Evolutionary conservation across 2,329 filamentous ascomycete genomes (phyloP).

Genomic region (Fusarium nygamai): DNA sequence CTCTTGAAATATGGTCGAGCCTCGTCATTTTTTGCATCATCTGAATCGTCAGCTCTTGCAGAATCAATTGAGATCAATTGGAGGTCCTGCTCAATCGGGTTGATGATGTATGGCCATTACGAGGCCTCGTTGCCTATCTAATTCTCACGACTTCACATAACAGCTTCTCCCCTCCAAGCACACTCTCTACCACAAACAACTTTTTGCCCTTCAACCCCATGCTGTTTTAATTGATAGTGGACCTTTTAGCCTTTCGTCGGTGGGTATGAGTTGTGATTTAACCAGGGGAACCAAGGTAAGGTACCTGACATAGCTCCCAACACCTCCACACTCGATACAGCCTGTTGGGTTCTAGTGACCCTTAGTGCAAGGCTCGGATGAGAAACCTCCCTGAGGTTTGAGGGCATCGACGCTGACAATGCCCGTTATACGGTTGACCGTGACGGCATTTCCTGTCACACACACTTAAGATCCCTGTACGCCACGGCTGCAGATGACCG

Average conservation of each 20-base stretch:
- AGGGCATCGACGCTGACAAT: conserved; percentile 18
- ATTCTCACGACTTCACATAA: conserved; percentile 37
- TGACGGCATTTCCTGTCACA: conserved; percentile 41
- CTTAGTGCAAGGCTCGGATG: conserved; percentile 30
- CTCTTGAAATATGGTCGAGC: conserved; percentile 23
- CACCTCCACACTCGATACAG: conserved; percentile 37
- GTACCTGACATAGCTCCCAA: conserved; percentile 37
- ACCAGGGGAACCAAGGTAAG: conserved; percentile 34
- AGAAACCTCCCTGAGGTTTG: conserved; percentile 24
- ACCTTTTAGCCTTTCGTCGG: conserved; percentile 25
- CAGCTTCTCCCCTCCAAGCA: conserved; percentile 30
- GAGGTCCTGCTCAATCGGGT: neutral
- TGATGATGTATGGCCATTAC: neutral
- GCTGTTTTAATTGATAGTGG: conserved; percentile 35
- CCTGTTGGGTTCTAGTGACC: conserved; percentile 33
- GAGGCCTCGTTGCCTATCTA: conserved; percentile 34
- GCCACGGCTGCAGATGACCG: conserved; percentile 32
- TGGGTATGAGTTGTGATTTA: conserved; percentile 35
- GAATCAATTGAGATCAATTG: conserved; percentile 41
- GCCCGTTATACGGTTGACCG: conserved; percentile 20
- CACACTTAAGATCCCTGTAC: conserved; percentile 31
- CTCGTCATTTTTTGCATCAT: conserved; percentile 31
- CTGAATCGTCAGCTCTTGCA: neutral
- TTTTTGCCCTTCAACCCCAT: conserved; percentile 32
- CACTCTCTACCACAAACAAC: conserved; percentile 32